A percentile compares a stretch with the other conserved stretches of the same genome.
Conservation (phyloP, 371 early-diverging fungal genomes). For the Mortierella sp. region DNA sequence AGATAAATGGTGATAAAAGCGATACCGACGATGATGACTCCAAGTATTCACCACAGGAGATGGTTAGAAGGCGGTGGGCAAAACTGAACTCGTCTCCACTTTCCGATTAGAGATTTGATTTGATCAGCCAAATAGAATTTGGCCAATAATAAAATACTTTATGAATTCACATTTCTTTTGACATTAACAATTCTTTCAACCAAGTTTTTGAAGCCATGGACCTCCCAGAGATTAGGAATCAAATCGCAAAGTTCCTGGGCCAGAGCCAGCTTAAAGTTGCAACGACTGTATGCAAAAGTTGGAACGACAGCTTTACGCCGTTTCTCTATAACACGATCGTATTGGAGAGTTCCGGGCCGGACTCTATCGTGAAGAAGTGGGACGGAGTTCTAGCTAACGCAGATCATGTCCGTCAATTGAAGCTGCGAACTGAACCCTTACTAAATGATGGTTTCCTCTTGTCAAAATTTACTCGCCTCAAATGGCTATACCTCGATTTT, state of each 20-base stretch:
- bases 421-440: not conserved
- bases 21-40: constrained; percentile 15
- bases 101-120: not conserved
- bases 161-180: not conserved
- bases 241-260: too few species aligned
- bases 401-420: not conserved
- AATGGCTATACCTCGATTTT: too few species aligned
- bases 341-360: not conserved
- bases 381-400: not conserved
- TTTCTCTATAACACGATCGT: not conserved
- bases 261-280: not conserved
- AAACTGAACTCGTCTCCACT: constrained; percentile 5
- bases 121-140: not conserved
- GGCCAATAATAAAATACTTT: not conserved
- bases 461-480: not conserved
- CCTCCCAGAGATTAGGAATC: too few species aligned
- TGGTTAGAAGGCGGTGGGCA: constrained; percentile 50
- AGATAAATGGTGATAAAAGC: not conserved
- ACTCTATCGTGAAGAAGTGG: not conserved
- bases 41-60: constrained; percentile 46
- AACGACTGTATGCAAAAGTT: not conserved
- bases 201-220: too few species aligned
- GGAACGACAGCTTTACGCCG: not conserved
- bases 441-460: not conserved
- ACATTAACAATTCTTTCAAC: not conserved